phyloP scores from a whole-genome alignment of 2,329 filamentous ascomycete species.

The Escovopsis sp. region DNA sequence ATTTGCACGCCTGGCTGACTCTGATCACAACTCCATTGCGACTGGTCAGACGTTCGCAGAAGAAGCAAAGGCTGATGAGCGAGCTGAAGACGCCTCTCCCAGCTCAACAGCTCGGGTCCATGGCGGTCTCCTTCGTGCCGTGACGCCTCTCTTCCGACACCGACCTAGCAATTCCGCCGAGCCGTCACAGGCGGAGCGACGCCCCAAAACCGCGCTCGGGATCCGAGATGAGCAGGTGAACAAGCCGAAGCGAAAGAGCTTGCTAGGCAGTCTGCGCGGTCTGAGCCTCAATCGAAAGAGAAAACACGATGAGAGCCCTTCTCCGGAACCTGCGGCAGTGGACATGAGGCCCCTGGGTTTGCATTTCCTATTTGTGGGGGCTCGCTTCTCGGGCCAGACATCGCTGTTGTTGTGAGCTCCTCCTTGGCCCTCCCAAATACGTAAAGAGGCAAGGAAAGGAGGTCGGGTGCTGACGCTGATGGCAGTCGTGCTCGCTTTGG shows the following conservation, averaged over 20 bases:
- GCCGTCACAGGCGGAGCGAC: background rate
- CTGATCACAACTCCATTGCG: background rate
- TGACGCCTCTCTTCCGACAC: slow-evolving; percentile 13
- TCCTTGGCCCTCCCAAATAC: too few species aligned
- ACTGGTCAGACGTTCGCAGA: background rate
- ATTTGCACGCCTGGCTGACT: too few species aligned
- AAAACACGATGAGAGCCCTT: slow-evolving; percentile 8
- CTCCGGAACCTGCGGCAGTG: slow-evolving; percentile 6
- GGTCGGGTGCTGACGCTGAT: background rate
- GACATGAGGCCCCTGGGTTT: slow-evolving; percentile 12
- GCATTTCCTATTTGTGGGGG: slow-evolving; percentile 24
- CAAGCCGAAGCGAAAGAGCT: slow-evolving; percentile 7
- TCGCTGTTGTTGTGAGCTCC: slow-evolving; percentile 22
- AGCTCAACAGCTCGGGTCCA: slow-evolving; percentile 13
- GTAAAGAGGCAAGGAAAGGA: too few species aligned
- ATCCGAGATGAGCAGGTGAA: slow-evolving; percentile 1
- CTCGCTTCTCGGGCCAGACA: slow-evolving; percentile 19
- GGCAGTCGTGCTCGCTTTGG: slow-evolving; percentile 23
- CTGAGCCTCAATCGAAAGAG: slow-evolving; percentile 13
- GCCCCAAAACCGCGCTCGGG: slow-evolving; percentile 8
- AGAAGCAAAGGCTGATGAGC: background rate
- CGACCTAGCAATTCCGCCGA: background rate
- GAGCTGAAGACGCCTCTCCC: slow-evolving; percentile 1
- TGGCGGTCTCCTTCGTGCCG: slow-evolving; percentile 12
- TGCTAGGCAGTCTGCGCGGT: slow-evolving; percentile 8